phyloP scores from a whole-genome alignment of 805 yeast genomes.

The Ogataea paradorogensis region DNA sequence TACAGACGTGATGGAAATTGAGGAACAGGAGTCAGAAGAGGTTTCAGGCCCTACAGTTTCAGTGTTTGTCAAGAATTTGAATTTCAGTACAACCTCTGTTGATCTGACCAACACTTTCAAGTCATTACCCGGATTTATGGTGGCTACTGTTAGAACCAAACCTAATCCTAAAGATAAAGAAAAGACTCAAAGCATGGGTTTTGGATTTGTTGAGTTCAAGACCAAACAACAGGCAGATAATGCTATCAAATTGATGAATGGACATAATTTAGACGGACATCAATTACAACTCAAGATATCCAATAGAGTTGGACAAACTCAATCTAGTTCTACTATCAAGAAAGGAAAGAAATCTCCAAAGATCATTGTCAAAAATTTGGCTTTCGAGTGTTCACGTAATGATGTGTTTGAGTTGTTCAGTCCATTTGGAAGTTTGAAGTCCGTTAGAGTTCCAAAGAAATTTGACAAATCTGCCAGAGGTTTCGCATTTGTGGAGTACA shows the following conservation, averaged over 20 bases:
- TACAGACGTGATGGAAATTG: conserved; percentile 18
- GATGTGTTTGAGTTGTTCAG: conserved; percentile 92
- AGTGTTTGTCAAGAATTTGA: conserved; percentile 86
- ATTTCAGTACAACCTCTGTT: conserved; percentile 68
- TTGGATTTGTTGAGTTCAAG: conserved; percentile 90
- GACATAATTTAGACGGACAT: conserved; percentile 82
- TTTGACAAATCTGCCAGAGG: conserved; percentile 95
- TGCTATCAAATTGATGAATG: conserved; percentile 74
- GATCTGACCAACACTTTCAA: conserved; percentile 62
- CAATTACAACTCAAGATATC: conserved; percentile 85
- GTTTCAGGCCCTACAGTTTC: conserved; percentile 75
- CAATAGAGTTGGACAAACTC: conserved; percentile 58
- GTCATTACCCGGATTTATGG: conserved; percentile 71
- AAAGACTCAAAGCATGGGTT: conserved; percentile 87
- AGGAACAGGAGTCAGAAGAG: conserved; percentile 32
- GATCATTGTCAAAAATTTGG: conserved; percentile 92
- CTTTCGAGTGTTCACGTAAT: conserved; percentile 91
- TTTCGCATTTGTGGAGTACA: conserved; percentile 94
- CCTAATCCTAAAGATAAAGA: conserved; percentile 77
- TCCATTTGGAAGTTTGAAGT: conserved; percentile 89
- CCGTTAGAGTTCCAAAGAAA: conserved; percentile 94
- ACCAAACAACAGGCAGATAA: conserved; percentile 73
- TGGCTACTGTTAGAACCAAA: conserved; percentile 81
- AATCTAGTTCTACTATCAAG: conserved; percentile 27
- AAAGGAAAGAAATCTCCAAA: conserved; percentile 56